These are phyloP conservation scores for Penicillium capsulatum DNA, from an alignment of 2,329 filamentous ascomycete genomes.

Conservation along the genomic window DNA sequence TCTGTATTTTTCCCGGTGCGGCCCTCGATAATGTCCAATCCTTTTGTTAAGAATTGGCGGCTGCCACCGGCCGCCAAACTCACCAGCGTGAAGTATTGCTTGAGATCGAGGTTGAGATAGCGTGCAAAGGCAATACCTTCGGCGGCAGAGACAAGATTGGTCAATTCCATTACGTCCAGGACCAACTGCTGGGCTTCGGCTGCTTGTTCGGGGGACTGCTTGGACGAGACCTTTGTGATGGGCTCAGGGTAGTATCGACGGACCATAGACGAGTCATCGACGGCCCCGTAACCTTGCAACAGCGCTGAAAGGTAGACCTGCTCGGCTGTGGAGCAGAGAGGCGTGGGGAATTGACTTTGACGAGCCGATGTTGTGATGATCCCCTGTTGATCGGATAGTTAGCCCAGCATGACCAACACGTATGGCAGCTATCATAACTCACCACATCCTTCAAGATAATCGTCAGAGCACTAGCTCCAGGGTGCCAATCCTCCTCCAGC, in stretches of 20 bases:
- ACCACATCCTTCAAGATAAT: constrained; percentile 59
- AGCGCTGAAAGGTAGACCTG: constrained; percentile 61
- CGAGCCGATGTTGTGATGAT: constrained; percentile 66
- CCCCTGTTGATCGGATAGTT: constrained; percentile 32
- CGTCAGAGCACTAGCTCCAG: constrained; percentile 55
- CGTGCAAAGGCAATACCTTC: constrained; percentile 49
- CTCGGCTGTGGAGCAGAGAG: constrained; percentile 60
- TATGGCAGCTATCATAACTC: constrained; percentile 10
- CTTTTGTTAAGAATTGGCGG: constrained; percentile 42
- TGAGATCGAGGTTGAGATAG: constrained; percentile 43
- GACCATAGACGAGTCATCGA: constrained; percentile 55
- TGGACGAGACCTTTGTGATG: constrained; percentile 36
- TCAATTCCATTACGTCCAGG: constrained; percentile 43
- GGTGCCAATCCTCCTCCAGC: constrained; percentile 50
- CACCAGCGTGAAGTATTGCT: constrained; percentile 46
- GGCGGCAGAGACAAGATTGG: constrained; percentile 48
- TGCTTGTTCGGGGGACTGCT: constrained; percentile 31
- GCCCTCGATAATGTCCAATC: constrained; percentile 36
- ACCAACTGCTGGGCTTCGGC: constrained; percentile 39
- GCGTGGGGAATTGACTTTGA: constrained; percentile 54
- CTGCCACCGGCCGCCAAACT: constrained; percentile 47
- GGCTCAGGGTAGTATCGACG: constrained; percentile 49
- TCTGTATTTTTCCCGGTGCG: constrained; percentile 26
- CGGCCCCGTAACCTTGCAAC: constrained; percentile 52
- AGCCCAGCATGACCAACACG: background rate